These are phyloP conservation scores for Vicia faba DNA, from an alignment of 306 rosid species.

Conservation along the genomic window DNA sequence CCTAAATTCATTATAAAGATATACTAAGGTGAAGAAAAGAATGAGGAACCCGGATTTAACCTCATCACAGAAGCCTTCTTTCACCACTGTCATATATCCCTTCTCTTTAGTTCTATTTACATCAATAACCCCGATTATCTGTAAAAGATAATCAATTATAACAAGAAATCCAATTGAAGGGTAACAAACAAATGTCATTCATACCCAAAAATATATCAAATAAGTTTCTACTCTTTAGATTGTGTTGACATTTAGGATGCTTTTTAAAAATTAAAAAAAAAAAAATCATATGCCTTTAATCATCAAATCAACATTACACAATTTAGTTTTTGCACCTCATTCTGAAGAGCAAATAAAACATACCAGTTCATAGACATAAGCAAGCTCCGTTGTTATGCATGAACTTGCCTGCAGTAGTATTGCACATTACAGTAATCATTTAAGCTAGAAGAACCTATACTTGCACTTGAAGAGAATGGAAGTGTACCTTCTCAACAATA, in stretches of 20 bases:
- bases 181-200: not conserved
- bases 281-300: slow-evolving; percentile 28
- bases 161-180: slow-evolving; percentile 28
- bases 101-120: slow-evolving; percentile 84
- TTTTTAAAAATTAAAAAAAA: not conserved
- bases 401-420: slow-evolving; percentile 65
- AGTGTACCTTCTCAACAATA: slow-evolving; percentile 71
- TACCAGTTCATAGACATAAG: slow-evolving; percentile 90
- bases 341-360: slow-evolving; percentile 38
- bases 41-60: slow-evolving; percentile 46
- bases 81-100: slow-evolving; percentile 83
- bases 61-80: slow-evolving; percentile 97
- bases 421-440: slow-evolving; percentile 26
- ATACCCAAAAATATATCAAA: slow-evolving; percentile 28
- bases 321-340: not conserved
- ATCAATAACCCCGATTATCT: slow-evolving; percentile 94
- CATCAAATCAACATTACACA: slow-evolving; percentile 11
- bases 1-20: slow-evolving; percentile 32
- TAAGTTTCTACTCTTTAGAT: not conserved
- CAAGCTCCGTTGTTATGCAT: slow-evolving; percentile 83
- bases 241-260: slow-evolving; percentile 13
- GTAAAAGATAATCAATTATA: slow-evolving; percentile 33
- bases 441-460: slow-evolving; percentile 35
- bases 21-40: slow-evolving; percentile 39
- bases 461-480: slow-evolving; percentile 35